Evolutionary conservation across 768 basidiomycete genomes (phyloP).

Genomic region (Cystofilobasidium macerans): DNA sequence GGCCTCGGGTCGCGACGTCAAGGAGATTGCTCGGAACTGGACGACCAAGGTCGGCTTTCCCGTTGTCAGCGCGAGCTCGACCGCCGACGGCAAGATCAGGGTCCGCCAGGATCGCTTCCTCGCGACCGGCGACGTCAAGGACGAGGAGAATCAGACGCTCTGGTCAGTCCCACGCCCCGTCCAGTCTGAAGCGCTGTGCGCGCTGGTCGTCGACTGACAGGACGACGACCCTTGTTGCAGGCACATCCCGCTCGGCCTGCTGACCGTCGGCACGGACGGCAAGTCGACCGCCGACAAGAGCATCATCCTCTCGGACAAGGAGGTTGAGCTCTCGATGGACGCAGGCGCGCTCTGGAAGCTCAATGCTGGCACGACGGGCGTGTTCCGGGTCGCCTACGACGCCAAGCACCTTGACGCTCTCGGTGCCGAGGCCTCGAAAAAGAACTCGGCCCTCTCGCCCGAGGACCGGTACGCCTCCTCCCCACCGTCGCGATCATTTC

Average conservation of each 20-base stretch:
- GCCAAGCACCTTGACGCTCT: conserved; percentile 67
- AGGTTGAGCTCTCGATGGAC: conserved; percentile 52
- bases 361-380: conserved; percentile 76
- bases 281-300: conserved; percentile 51
- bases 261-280: conserved; percentile 53
- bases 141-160: conserved; percentile 73
- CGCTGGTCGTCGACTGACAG: too few relatives aligned
- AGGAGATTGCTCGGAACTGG: conserved; percentile 83
- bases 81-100: conserved; percentile 51
- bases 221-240: conserved; percentile 44
- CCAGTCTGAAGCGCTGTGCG: background rate
- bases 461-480: conserved; percentile 51
- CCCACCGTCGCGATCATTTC: too few relatives aligned
- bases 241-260: conserved; percentile 67
- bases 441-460: conserved; percentile 55
- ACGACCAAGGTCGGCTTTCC: conserved; percentile 83
- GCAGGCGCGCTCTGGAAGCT: conserved; percentile 72
- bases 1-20: conserved; percentile 60
- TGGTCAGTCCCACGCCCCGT: conserved; percentile 46
- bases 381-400: conserved; percentile 80
- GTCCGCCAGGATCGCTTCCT: conserved; percentile 87
- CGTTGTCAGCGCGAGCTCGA: conserved; percentile 57
- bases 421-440: conserved; percentile 63
- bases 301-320: conserved; percentile 56
- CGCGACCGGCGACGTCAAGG: conserved; percentile 64